Conservation (phyloP, 768 basidiomycete genomes). For the Agrocybe pediades region DNA sequence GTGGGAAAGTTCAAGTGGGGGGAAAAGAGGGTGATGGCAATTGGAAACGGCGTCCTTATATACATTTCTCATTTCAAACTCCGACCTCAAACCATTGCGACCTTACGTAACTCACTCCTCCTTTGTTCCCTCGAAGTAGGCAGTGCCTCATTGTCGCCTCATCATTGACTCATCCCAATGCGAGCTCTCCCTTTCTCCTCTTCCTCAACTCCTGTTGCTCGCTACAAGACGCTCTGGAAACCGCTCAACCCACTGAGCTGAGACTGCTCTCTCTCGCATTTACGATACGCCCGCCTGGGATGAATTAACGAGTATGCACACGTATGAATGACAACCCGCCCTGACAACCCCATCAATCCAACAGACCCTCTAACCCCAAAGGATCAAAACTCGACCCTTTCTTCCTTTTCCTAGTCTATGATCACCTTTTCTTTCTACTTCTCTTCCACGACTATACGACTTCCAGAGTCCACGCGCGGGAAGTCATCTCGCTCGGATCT, state of each 20-base stretch:
- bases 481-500: background rate
- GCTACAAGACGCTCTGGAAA: background rate
- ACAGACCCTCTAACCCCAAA: conserved; percentile 8
- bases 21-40: conserved; percentile 29
- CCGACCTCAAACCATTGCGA: conserved; percentile 39
- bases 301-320: no score
- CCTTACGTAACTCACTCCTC: conserved; percentile 44
- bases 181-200: background rate
- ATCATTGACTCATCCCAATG: background rate
- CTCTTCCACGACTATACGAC: background rate
- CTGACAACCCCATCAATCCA: conserved; percentile 24
- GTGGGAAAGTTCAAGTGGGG: conserved; percentile 45
- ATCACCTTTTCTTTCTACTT: background rate
- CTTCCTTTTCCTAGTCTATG: conserved; percentile 1
- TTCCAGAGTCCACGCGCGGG: no score
- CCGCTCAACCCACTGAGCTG: background rate
- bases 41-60: conserved; percentile 40
- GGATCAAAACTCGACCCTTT: conserved; percentile 11
- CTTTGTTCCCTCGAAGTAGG: conserved; percentile 30
- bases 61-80: conserved; percentile 45
- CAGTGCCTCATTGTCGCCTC: conserved; percentile 11
- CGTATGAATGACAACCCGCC: conserved; percentile 21
- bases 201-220: background rate
- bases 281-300: background rate
- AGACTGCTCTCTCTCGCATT: background rate